These are phyloP conservation scores for Metschnikowia noctiluminum DNA, from an alignment of 805 yeast genomes.

Conservation along the genomic window DNA sequence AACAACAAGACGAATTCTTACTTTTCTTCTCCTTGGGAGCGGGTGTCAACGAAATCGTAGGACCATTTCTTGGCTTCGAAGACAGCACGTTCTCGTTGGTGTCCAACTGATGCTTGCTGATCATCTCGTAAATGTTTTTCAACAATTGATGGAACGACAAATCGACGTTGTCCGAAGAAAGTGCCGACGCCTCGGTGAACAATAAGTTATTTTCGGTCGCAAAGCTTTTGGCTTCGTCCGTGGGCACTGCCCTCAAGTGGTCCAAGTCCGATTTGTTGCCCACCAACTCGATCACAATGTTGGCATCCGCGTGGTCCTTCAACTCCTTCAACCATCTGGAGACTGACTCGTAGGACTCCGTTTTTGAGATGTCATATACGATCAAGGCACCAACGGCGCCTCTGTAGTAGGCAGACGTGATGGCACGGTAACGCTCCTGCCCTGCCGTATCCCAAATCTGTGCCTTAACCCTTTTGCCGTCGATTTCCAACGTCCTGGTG, in stretches of 20 bases:
- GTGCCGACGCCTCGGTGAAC: conserved; percentile 94
- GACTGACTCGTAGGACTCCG: conserved; percentile 81
- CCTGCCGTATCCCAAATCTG: conserved; percentile 99
- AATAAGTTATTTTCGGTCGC: conserved; percentile 88
- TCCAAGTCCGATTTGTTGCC: conserved; percentile 90
- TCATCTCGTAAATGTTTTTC: conserved; percentile 91
- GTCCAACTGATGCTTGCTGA: conserved; percentile 88
- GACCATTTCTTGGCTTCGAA: conserved; percentile 72
- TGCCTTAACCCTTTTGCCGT: conserved; percentile 79
- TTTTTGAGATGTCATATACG: conserved; percentile 91
- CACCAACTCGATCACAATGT: conserved; percentile 89
- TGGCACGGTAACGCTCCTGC: conserved; percentile 97
- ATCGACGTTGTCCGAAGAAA: conserved; percentile 92
- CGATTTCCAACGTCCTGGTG: conserved; percentile 86
- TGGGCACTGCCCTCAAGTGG: conserved; percentile 93
- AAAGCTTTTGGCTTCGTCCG: conserved; percentile 94
- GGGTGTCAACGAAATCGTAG: conserved; percentile 89
- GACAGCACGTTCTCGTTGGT: conserved; percentile 60
- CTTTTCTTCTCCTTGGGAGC: conserved; percentile 77
- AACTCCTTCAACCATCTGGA: conserved; percentile 88
- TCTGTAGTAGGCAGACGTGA: conserved; percentile 94
- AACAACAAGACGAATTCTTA: conserved; percentile 70
- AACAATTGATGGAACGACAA: conserved; percentile 89
- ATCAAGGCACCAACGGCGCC: conserved; percentile 98
- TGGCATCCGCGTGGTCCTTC: conserved; percentile 88